Base-by-base conservation (phyloP, 176 grass and related monocot species). In the Raddia distichophylla region DNA sequence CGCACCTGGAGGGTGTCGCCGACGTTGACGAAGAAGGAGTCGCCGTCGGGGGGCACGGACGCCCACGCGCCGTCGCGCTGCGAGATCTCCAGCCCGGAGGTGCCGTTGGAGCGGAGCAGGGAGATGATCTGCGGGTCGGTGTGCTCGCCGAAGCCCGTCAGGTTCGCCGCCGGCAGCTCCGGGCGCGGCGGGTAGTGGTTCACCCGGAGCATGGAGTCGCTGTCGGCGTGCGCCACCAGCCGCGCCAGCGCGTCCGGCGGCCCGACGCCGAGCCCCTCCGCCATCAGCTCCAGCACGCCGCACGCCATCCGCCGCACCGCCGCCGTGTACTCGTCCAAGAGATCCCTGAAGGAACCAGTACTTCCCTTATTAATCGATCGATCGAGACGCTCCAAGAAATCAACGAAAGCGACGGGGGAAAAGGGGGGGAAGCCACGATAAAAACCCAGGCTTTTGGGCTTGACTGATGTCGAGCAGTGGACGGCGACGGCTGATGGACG, bases 101-200 rank as follows among this genome's bases (percentile, higher is more conserved):
- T 92, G 88, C 87, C 85, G 88, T 97, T 97, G 40, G 94, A 92
- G 10, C 94, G 89, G 72, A 94, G 84, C 71, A 97, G 76, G 10
- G 94, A 97, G 66, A 97, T 87, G 80, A 97, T 84, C 84, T 97
- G 94, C 7, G 94, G 94, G 76, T 97, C 94, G 0, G 94, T 97
- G 90, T 97, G 94, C 88, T 94, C 92, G 44, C 94, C 94, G 78
- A 97, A 97, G n/a, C 94, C 94, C 16, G 94, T 97, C 17, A 94
- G 64, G 75, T 33, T 40, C 76, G 56, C 14, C 72, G 51, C 5
- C 65, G 44, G 78, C 46, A 82, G 64, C 10, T 73, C 85, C 3
- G 89, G 89, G 13, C 89, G 87, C 34, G 85, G 92, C 44, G 90
- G 94, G 83, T 97, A 97, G 79, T 97, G 94, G 67, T 97, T 97